phyloP scores from a whole-genome alignment of 2,329 filamentous ascomycete genomes.

The Aspergillus eucalypticola region DNA sequence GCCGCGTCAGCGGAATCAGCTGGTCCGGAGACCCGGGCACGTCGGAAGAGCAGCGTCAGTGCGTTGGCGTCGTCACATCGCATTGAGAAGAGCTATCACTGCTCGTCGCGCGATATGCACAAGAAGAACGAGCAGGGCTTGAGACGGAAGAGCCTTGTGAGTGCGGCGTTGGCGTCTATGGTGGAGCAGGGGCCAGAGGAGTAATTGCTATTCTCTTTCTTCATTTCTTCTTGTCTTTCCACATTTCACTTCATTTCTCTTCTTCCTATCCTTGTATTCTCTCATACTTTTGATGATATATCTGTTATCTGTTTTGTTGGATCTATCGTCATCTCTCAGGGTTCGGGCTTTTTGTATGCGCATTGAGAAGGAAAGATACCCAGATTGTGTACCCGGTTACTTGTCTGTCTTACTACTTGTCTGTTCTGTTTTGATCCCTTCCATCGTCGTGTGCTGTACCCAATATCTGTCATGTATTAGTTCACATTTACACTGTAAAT shows the following conservation, averaged over 20 bases:
- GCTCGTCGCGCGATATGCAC: constrained; percentile 25
- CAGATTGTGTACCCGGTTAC: constrained; percentile 10
- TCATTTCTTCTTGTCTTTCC: background rate
- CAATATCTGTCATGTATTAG: background rate
- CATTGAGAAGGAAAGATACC: constrained; percentile 16
- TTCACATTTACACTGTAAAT: background rate
- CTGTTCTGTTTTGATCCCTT: background rate
- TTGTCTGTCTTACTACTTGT: background rate
- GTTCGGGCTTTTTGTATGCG: constrained; percentile 6
- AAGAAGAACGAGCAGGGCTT: constrained; percentile 41
- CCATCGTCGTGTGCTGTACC: too few species aligned
- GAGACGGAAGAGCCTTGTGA: constrained; percentile 41
- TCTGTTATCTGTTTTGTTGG: constrained; percentile 4
- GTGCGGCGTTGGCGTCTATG: constrained; percentile 40
- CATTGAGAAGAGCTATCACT: constrained; percentile 37
- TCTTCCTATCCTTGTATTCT: background rate
- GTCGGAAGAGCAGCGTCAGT: constrained; percentile 33
- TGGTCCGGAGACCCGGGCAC: background rate
- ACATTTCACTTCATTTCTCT: background rate
- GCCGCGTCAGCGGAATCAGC: background rate
- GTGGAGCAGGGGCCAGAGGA: constrained; percentile 23
- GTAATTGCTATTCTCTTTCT: background rate
- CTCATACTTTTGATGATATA: constrained; percentile 1
- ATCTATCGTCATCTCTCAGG: constrained; percentile 3
- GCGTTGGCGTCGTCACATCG: constrained; percentile 28